Evolutionary conservation across 257 asterid genomes (phyloP).

Genomic region (Capsicum chinense): DNA sequence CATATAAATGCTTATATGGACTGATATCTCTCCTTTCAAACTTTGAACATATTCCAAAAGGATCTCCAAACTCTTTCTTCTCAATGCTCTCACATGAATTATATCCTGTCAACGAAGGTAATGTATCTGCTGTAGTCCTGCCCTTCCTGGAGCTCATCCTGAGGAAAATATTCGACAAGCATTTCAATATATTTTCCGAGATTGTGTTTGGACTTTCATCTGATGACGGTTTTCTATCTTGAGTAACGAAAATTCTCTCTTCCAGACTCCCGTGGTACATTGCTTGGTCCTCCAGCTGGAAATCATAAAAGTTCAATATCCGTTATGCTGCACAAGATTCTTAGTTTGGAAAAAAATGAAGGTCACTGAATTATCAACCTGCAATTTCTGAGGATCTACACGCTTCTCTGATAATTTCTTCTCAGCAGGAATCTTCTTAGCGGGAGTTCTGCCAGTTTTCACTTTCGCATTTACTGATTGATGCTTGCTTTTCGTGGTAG

Average conservation of each 20-base stretch:
- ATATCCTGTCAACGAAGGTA: conserved; percentile 47
- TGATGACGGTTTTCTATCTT: conserved; percentile 37
- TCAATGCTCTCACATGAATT: conserved; percentile 43
- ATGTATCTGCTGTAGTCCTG: conserved; percentile 49
- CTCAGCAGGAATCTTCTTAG: conserved; percentile 51
- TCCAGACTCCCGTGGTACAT: conserved; percentile 42
- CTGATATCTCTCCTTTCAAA: conserved; percentile 76
- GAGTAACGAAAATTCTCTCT: conserved; percentile 37
- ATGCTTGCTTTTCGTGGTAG: conserved; percentile 51
- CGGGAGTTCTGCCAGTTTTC: conserved; percentile 47
- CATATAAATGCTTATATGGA: conserved; percentile 65
- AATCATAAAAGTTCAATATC: conserved; percentile 10
- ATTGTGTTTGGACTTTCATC: conserved; percentile 65
- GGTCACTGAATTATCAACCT: conserved; percentile 43
- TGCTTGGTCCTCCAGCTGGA: conserved; percentile 53
- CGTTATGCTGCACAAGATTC: conserved; percentile 21
- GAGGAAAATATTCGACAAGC: conserved; percentile 65
- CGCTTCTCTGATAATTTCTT: conserved; percentile 48
- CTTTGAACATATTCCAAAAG: conserved; percentile 59
- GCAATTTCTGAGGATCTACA: conserved; percentile 51
- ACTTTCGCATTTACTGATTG: conserved; percentile 46
- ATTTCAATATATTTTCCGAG: conserved; percentile 79
- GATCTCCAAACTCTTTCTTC: conserved; percentile 56
- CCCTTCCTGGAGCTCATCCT: conserved; percentile 68
- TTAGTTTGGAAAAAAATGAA: not conserved